Evolutionary conservation across 805 yeast genomes (phyloP), one percentile per base, ranked within the genome.

Genomic region (Monosporozyma solicola): DNA sequence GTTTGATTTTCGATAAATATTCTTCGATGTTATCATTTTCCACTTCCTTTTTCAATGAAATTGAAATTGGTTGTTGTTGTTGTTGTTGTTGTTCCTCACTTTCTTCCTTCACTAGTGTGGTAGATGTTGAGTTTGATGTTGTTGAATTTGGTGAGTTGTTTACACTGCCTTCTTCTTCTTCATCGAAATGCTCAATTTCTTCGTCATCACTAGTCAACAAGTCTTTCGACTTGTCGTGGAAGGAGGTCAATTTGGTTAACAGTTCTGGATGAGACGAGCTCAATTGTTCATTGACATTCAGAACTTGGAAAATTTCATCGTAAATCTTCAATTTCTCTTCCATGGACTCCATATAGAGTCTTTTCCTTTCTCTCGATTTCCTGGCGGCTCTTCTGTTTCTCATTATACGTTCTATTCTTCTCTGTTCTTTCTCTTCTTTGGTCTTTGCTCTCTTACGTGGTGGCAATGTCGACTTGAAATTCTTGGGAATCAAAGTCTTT

Each of bases 381-480:
- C 92, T 98, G 48, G 99, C 99, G 15, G 98, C 98, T 67, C 92
- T 85, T 65, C 98, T 81, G 71, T 92, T 92, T 67, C 99, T 80
- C 62, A 92, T 75, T 50, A 94, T 91, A 50, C 99, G 77, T 72
- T 94, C 98, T 52, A 91, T 82, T 48, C 97, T 80, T 59, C 98
- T 84, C 73, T 92, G 98, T 70, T 94, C 98, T 73, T 92, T 94
- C 73, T 92, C 98, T 72, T 91, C 97, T 60, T 87, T 80, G 44
- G 99, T 94, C 77, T 87, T 89, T 6, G 99, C 98, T 61, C 98
- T 82, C 75, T 94, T 94, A 59, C 98, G 80, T 51, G 98, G 98
- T 32, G 97, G 97, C 55, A 92, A 74, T 24, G 89, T 67, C 4
- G 77, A 60, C 55, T 74, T 74, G 60, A 74, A 73, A 47, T 47